phyloP scores from a whole-genome alignment of 2,329 filamentous ascomycete species.

The Diaporthe sp. region DNA sequence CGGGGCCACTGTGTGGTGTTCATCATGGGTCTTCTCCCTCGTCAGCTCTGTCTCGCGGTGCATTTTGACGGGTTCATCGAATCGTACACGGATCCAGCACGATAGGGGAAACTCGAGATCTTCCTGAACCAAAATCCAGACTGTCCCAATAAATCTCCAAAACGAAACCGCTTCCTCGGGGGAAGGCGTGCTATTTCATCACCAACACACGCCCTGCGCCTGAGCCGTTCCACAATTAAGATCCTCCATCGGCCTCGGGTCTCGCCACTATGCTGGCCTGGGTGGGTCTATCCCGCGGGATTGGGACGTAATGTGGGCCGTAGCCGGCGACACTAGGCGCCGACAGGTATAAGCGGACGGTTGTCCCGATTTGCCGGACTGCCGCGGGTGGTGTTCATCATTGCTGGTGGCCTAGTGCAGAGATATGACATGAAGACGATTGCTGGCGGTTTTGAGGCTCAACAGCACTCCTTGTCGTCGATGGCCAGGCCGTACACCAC shows the following conservation, averaged over 20 bases:
- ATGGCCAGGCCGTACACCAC: not conserved
- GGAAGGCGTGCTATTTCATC: slow-evolving; percentile 33
- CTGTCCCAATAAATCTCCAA: not conserved
- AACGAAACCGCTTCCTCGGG: not conserved
- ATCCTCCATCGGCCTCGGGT: slow-evolving; percentile 28
- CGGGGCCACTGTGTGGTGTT: not conserved
- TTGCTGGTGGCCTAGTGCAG: not conserved
- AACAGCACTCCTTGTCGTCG: not conserved
- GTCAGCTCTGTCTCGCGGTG: slow-evolving; percentile 36
- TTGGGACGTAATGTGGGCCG: slow-evolving; percentile 15
- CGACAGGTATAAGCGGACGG: not conserved
- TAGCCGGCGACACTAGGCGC: slow-evolving; percentile 17
- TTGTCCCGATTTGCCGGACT: no score
- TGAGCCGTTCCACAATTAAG: slow-evolving; percentile 26
- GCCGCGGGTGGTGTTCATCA: not conserved
- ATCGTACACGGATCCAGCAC: slow-evolving; percentile 11
- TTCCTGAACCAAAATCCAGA: not conserved
- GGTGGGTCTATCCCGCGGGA: slow-evolving; percentile 26
- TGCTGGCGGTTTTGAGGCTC: not conserved
- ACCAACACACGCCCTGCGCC: not conserved
- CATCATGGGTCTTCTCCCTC: slow-evolving; percentile 38
- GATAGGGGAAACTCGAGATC: not conserved
- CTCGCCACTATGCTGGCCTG: slow-evolving; percentile 31
- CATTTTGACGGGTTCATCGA: slow-evolving; percentile 22
- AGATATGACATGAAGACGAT: not conserved